Evolutionary conservation across 495 filamentous ascomycete genomes (phyloP), one percentile per base, ranked within the genome.

Genomic region (Neurospora intermedia): DNA sequence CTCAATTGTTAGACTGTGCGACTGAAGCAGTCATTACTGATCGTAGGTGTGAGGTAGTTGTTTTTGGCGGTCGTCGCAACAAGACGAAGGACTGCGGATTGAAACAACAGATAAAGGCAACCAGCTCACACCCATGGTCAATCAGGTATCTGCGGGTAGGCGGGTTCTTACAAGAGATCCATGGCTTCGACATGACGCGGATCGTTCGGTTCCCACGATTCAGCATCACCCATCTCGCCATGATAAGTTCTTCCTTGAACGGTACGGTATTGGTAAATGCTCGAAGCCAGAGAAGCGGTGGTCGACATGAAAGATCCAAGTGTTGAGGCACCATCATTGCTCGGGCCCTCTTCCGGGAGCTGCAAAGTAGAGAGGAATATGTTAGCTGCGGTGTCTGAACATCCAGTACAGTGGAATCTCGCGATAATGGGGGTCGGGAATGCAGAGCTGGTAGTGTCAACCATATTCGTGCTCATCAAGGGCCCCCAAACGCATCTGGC

Each of bases 241-340:
- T 76, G 78, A 72, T 76, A 80, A 9, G 76, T 79, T 43, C 78
- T 70, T 20, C 77, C 77, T 40, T 80, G 77, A 6, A 80, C 27
- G 62, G 72, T 76, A 27, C 77, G 77, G 46, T 82, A 82, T 38
- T 83, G 73, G 10, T 78, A 45, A 10, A 84, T 78, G 20, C 76
- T 80, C 0, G 79, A 81, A 39, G 73, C 75, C 4, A 84, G 66
- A 11, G 82, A 83, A 7, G 79, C 78, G 43, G 80, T 84, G 13
- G 13, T 62, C 6, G 54, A 35, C 23, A 13, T 9, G 13, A 62
- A 1, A 62, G 54, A 62, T 31, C 48, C 23, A 31, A 31, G 7
- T 6, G 23, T 59, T 5, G 48, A 59, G 20, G 5, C 48, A 11
- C 23, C 15, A 59, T 59, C 48, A 16, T 59, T 59, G 48, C 23